Percentiles rank a stretch among this genome's conserved stretches.
Evolutionary conservation across 768 basidiomycete genomes (phyloP).

Genomic region (Boletus rex-veris): DNA sequence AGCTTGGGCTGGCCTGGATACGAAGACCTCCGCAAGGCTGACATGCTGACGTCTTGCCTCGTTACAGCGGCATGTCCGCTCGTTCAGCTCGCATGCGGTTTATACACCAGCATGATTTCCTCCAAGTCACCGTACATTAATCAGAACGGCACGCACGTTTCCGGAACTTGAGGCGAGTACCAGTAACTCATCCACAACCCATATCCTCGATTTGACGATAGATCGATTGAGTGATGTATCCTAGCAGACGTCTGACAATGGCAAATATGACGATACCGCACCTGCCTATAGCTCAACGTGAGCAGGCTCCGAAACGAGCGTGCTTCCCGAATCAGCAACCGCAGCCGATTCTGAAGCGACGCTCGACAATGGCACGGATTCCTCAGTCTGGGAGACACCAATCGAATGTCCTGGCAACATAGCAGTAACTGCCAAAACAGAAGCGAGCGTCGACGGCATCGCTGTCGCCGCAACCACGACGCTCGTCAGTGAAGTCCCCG

Average conservation of each 20-base stretch:
- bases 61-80: too few relatives aligned
- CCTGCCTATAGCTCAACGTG: slow-evolving; percentile 17
- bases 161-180: too few relatives aligned
- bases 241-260: neutral
- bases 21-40: too few relatives aligned
- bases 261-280: neutral
- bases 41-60: too few relatives aligned
- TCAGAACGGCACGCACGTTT: too few relatives aligned
- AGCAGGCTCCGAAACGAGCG: neutral
- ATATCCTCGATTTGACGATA: too few relatives aligned
- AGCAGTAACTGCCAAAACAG: slow-evolving; percentile 8
- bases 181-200: too few relatives aligned
- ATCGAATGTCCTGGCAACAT: neutral
- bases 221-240: too few relatives aligned
- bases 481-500: slow-evolving; percentile 7
- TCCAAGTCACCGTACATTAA: too few relatives aligned
- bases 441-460: slow-evolving; percentile 11
- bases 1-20: too few relatives aligned
- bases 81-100: too few relatives aligned
- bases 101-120: too few relatives aligned
- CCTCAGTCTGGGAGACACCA: neutral
- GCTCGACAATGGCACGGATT: neutral
- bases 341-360: neutral
- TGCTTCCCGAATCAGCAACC: neutral
- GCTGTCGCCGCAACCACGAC: slow-evolving; percentile 1